Conservation (phyloP, 2,329 filamentous ascomycete genomes). For the Penicillium nordicum region DNA sequence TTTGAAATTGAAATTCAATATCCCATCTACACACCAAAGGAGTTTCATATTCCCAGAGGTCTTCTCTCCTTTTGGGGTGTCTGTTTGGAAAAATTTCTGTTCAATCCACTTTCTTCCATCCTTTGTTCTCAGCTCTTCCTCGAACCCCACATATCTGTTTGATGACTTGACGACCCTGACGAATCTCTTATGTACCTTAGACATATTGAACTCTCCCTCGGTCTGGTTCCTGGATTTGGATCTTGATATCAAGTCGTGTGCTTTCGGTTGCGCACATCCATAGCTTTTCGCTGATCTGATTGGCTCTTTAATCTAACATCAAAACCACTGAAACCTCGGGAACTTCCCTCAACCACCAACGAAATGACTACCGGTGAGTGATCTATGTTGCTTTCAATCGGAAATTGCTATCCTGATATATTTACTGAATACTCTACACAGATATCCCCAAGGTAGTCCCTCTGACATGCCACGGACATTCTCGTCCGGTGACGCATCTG, state of each 20-base stretch:
- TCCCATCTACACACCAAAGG: slow-evolving; percentile 6
- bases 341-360: slow-evolving; percentile 3
- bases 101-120: slow-evolving; percentile 16
- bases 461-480: slow-evolving; percentile 91
- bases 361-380: slow-evolving; percentile 20
- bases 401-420: neutral
- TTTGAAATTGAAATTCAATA: slow-evolving; percentile 12
- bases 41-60: neutral
- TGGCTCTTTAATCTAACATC: slow-evolving; percentile 6
- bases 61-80: slow-evolving; percentile 9
- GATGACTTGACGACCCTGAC: slow-evolving; percentile 43
- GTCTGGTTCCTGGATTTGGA: slow-evolving; percentile 12
- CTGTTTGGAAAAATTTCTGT: slow-evolving; percentile 5
- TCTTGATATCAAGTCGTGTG: neutral
- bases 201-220: slow-evolving; percentile 13
- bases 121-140: slow-evolving; percentile 14
- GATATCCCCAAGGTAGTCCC: slow-evolving; percentile 66
- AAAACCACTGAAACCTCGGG: slow-evolving; percentile 3
- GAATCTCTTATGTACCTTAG: slow-evolving; percentile 37
- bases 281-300: slow-evolving; percentile 1
- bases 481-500: slow-evolving; percentile 84
- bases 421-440: slow-evolving; percentile 12
- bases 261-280: neutral
- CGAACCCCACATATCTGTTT: slow-evolving; percentile 22
- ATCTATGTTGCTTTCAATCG: neutral